Evolutionary conservation across 139 green algal genomes (phyloP), one percentile per base, ranked within the genome.

Genomic region (Pleodorina starrii): DNA sequence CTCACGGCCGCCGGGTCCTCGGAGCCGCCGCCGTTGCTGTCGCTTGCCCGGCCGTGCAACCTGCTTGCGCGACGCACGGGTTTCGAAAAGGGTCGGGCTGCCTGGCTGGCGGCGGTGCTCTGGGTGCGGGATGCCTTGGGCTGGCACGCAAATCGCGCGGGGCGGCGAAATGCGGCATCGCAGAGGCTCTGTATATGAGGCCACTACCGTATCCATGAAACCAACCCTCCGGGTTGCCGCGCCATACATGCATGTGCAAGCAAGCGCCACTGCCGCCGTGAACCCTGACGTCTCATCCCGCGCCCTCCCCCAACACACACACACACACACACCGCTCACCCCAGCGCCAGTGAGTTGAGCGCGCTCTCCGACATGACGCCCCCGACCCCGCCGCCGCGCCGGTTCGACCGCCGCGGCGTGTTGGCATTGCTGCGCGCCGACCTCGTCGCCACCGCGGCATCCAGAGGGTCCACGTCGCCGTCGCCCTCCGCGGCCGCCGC

Each of bases 321-420:
- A 5, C 57, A 69, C 57, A 69, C 57, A 69, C 57, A 19, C 27
- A 35, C 27, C 63, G 63, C 82, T 44, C 16, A 87, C 81, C 81
- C 81, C 29, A 87, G 59, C 12, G 81, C 81, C 4, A 87, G 21
- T 10, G 42, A 14, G 29, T 74, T 74, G 25, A 86, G 79, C 7
- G 57, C 57, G 11, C 14, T 42, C 38, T 86, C 57, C 0, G 79
- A 76, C 27, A 60, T 3, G 38, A 86, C 57, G 3, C 57, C 79
- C 7, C 29, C 51, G 7, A 12, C 21, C 6, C 35, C 77, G 1
- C 5, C 29, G 77, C 40, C 72, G 40, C 72, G 42, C 77, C 78
- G 16, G 36, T 32, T 42, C 29, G 17, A 21, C 54, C 78, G 19
- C 48, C 77, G 77, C 32, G 77, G 77, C 32, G 77, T 84, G 50